A percentile compares a stretch with the other conserved stretches of the same genome.
These are phyloP conservation scores for Brettanomyces bruxellensis DNA, from an alignment of 805 yeast species.

Conservation along the genomic window DNA sequence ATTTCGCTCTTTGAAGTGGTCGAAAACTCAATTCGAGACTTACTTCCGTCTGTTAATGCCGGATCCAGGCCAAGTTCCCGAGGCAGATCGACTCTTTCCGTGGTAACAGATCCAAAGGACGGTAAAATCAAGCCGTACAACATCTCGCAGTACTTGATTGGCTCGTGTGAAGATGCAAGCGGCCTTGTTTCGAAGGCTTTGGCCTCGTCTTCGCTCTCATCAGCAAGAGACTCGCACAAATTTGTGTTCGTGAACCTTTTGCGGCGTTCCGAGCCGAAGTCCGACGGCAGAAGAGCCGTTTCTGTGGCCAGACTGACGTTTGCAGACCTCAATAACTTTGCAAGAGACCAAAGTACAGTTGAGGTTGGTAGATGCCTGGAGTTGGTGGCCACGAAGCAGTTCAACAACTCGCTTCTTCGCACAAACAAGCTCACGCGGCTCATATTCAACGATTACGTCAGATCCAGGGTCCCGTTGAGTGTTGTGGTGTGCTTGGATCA, in stretches of 20 bases:
- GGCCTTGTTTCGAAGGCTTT: too few species aligned
- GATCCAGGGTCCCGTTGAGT: slow-evolving; percentile 21
- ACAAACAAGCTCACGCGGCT: slow-evolving; percentile 41
- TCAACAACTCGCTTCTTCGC: slow-evolving; percentile 35
- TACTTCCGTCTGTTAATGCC: slow-evolving; percentile 15
- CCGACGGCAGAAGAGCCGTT: not conserved
- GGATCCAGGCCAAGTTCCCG: slow-evolving; percentile 9
- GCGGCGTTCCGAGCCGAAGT: not conserved
- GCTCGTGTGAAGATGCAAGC: not conserved
- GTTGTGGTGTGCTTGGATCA: slow-evolving; percentile 32
- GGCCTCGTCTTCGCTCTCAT: too few species aligned
- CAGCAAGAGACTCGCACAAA: slow-evolving; percentile 25
- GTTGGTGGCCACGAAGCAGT: slow-evolving; percentile 28
- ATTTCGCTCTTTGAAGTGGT: slow-evolving; percentile 46
- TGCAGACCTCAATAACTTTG: slow-evolving; percentile 45
- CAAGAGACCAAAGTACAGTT: slow-evolving; percentile 38
- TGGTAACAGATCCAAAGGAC: slow-evolving; percentile 33
- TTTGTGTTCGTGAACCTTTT: slow-evolving; percentile 29
- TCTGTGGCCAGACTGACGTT: slow-evolving; percentile 31
- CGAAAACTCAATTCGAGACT: slow-evolving; percentile 36
- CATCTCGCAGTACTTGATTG: slow-evolving; percentile 30
- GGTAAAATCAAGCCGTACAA: slow-evolving; percentile 36
- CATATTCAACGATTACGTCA: slow-evolving; percentile 35
- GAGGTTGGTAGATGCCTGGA: slow-evolving; percentile 42
- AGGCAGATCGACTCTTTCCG: slow-evolving; percentile 27